These are phyloP conservation scores for Globisporangium cylindrosporum DNA, from an alignment of 352 stramenopile genomes.

Conservation along the genomic window DNA sequence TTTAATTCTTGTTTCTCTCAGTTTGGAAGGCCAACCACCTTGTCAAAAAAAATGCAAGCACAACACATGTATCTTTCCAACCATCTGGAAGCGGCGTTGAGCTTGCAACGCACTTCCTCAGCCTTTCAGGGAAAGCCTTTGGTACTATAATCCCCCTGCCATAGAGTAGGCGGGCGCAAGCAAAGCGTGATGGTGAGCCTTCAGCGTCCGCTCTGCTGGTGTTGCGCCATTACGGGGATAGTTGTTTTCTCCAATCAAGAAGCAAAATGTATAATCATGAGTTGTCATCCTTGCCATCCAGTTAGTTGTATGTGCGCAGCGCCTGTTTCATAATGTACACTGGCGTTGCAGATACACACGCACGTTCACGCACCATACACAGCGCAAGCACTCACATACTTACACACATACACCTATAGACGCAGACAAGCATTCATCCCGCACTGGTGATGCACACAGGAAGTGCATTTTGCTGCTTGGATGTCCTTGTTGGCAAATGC, in stretches of 20 bases:
- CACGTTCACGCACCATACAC: neutral
- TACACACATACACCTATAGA: neutral
- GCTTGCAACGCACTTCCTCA: slow-evolving; percentile 6
- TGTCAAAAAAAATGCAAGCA: slow-evolving; percentile 3
- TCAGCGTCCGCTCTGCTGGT: slow-evolving; percentile 13
- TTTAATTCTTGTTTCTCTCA: slow-evolving; percentile 50
- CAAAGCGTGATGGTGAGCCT: slow-evolving; percentile 6
- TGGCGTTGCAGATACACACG: neutral
- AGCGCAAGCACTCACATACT: neutral
- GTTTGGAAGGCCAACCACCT: slow-evolving; percentile 5
- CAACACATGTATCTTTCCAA: slow-evolving; percentile 14
- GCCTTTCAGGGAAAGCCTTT: slow-evolving; percentile 14
- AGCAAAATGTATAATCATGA: slow-evolving; percentile 10
- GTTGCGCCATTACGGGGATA: slow-evolving; percentile 5
- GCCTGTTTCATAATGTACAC: neutral
- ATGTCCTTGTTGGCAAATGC: slow-evolving; percentile 1
- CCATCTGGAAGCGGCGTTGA: slow-evolving; percentile 9
- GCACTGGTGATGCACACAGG: neutral
- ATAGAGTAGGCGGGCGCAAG: neutral
- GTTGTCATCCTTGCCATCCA: slow-evolving; percentile 21
- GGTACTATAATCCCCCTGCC: slow-evolving; percentile 14
- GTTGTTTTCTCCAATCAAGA: slow-evolving; percentile 18
- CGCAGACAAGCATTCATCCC: neutral
- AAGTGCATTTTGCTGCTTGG: neutral
- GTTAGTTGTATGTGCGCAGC: neutral